phyloP scores from a whole-genome alignment of 768 basidiomycete genomes.

The Mycena venus region DNA sequence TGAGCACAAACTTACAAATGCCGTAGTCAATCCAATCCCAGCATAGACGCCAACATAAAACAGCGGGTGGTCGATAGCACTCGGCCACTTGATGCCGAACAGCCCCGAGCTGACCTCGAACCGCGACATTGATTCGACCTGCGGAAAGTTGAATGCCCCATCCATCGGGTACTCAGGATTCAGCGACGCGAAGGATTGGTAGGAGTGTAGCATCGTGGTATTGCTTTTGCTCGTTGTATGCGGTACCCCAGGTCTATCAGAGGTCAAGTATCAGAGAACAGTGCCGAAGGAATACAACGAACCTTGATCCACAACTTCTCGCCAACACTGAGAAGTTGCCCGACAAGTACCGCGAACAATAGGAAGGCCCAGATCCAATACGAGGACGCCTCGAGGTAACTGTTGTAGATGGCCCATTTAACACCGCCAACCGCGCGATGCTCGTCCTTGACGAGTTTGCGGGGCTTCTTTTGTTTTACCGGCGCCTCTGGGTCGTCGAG shows the following conservation, averaged over 20 bases:
- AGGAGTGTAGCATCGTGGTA: neutral
- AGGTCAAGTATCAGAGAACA: neutral
- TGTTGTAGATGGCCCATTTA: conserved; percentile 79
- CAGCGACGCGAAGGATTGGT: conserved; percentile 1
- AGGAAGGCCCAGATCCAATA: conserved; percentile 74
- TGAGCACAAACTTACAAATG: conserved; percentile 59
- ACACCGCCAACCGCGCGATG: conserved; percentile 86
- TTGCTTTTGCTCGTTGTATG: neutral
- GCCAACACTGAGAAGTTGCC: conserved; percentile 49
- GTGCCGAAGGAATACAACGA: neutral
- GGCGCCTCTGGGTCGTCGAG: conserved; percentile 42
- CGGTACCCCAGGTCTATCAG: neutral
- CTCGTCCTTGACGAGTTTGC: conserved; percentile 86
- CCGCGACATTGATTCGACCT: neutral
- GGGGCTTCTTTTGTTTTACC: conserved; percentile 57
- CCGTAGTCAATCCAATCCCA: conserved; percentile 63
- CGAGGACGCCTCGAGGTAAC: conserved; percentile 81
- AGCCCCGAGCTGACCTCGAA: conserved; percentile 7
- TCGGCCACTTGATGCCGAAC: conserved; percentile 50
- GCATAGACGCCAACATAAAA: conserved; percentile 77
- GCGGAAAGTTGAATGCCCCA: neutral
- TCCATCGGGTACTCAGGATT: conserved; percentile 25
- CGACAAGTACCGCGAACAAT: conserved; percentile 58
- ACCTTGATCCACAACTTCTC: conserved; percentile 76
- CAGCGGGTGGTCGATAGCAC: conserved; percentile 68